phyloP scores from a whole-genome alignment of 1,284 basidiomycete species.

The Trametes polyzona region DNA sequence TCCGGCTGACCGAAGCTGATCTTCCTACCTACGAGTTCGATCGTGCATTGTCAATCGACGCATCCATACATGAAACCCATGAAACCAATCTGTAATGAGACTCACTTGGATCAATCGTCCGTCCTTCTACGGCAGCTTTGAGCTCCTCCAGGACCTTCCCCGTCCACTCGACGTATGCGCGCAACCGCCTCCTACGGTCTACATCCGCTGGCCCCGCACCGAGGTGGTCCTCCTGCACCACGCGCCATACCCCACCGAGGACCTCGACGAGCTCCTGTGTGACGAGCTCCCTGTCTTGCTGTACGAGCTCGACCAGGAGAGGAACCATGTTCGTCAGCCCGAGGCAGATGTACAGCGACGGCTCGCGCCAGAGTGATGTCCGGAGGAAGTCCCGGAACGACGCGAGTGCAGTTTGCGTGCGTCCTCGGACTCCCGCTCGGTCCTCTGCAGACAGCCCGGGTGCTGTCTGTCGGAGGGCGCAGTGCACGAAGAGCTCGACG shows the following conservation, averaged over 20 bases:
- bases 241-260: slow-evolving; percentile 12
- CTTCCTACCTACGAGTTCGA: neutral
- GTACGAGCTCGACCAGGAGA: slow-evolving; percentile 16
- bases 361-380: slow-evolving; percentile 18
- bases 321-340: slow-evolving; percentile 21
- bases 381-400: slow-evolving; percentile 15
- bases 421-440: neutral
- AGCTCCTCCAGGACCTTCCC: slow-evolving; percentile 17
- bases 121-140: slow-evolving; percentile 8
- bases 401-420: slow-evolving; percentile 3
- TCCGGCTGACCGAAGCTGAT: neutral
- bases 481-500: slow-evolving; percentile 13
- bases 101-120: slow-evolving; percentile 9
- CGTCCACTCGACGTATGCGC: slow-evolving; percentile 20
- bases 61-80: no score
- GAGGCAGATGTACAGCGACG: slow-evolving; percentile 19
- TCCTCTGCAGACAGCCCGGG: slow-evolving; percentile 6
- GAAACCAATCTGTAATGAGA: no score
- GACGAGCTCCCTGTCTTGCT: slow-evolving; percentile 7
- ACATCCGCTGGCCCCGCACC: neutral
- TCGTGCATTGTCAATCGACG: neutral
- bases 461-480: slow-evolving; percentile 5
- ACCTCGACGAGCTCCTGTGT: slow-evolving; percentile 17
- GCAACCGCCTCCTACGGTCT: slow-evolving; percentile 6
- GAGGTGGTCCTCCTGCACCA: slow-evolving; percentile 4